phyloP scores from a whole-genome alignment of 306 rosid species.

The Sicyos baderoa region DNA sequence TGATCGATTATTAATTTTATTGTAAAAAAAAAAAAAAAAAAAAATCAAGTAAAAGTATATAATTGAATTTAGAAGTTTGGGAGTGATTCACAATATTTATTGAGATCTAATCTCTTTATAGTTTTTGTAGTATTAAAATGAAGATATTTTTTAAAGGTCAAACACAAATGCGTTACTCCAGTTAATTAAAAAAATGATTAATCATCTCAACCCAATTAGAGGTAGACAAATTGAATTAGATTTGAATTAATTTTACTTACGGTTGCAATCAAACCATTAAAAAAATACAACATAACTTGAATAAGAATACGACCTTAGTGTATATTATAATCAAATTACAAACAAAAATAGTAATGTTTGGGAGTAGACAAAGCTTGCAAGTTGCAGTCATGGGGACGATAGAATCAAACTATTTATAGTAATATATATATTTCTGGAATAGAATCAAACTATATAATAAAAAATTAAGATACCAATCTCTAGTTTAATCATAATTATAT shows the following conservation, averaged over 20 bases:
- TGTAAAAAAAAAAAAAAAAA: too few relatives aligned
- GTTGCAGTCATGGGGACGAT: neutral
- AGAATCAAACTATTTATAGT: neutral
- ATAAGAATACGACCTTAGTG: neutral
- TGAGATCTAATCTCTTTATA: neutral
- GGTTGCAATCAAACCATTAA: neutral
- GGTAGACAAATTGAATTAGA: neutral
- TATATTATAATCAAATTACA: neutral
- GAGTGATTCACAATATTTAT: too few relatives aligned
- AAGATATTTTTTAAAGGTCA: constrained; percentile 6
- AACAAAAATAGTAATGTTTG: too few relatives aligned
- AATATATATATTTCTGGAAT: neutral
- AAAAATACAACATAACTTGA: neutral
- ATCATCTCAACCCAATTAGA: neutral
- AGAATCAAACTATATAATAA: neutral
- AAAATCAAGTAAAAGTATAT: too few relatives aligned
- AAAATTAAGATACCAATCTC: neutral
- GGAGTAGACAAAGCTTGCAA: neutral
- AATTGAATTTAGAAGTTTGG: too few relatives aligned
- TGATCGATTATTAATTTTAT: too few relatives aligned
- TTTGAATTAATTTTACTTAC: neutral
- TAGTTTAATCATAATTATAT: neutral
- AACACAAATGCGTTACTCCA: neutral
- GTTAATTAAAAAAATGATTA: neutral
- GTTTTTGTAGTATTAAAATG: neutral